phyloP scores from a whole-genome alignment of 176 grass and related monocot genomes.

The Rhynchospora breviuscula region DNA sequence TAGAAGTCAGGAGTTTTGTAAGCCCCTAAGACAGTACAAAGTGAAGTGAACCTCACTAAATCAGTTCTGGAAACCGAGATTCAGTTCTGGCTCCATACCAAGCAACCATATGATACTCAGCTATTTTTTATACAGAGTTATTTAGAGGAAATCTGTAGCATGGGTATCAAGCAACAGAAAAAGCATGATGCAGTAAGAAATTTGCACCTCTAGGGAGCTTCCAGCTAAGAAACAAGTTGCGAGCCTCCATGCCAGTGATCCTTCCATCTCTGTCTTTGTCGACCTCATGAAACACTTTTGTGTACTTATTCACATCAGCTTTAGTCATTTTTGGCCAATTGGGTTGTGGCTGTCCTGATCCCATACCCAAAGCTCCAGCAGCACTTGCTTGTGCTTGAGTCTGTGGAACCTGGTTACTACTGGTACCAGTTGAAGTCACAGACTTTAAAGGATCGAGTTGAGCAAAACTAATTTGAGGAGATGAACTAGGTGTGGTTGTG shows the following conservation, averaged over 20 bases:
- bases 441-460: conserved; percentile 54
- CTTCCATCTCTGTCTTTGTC: conserved; percentile 96
- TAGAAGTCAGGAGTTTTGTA: background rate
- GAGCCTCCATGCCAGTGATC: conserved; percentile 86
- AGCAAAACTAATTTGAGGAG: conserved; percentile 43
- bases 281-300: conserved; percentile 84
- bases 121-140: background rate
- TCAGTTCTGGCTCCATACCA: background rate
- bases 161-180: conserved; percentile 13
- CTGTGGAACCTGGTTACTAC: conserved; percentile 53
- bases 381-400: conserved; percentile 36
- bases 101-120: conserved; percentile 4
- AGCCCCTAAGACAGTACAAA: background rate
- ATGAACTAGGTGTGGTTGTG: conserved; percentile 39
- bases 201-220: conserved; percentile 86
- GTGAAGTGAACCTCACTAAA: background rate
- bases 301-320: conserved; percentile 92
- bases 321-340: conserved; percentile 97
- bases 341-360: conserved; percentile 7
- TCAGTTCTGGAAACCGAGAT: background rate
- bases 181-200: conserved; percentile 21
- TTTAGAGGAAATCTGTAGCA: conserved; percentile 22
- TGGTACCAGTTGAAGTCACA: conserved; percentile 20
- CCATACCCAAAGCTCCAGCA: background rate
- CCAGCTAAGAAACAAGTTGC: conserved; percentile 96